A percentile compares a stretch with the other conserved stretches of the same genome.
These are phyloP conservation scores for Ogataea salicorniae DNA, from an alignment of 805 yeast species.

Conservation along the genomic window DNA sequence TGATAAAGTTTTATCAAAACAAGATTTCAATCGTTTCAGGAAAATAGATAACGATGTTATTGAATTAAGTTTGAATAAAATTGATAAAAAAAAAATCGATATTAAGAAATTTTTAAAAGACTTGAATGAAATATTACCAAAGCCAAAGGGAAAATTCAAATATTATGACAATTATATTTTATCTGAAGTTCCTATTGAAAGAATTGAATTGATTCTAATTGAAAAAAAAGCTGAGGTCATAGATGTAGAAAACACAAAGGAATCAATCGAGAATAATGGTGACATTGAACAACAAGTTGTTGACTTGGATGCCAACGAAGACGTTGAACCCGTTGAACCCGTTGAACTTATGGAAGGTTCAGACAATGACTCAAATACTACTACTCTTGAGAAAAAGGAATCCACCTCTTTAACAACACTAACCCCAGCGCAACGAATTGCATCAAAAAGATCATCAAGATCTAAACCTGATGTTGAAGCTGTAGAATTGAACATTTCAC, in stretches of 20 bases:
- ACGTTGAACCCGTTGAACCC: neutral
- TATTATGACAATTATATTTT: conserved; percentile 48
- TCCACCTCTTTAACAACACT: neutral
- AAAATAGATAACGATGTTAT: conserved; percentile 19
- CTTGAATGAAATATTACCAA: conserved; percentile 28
- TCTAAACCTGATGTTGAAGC: conserved; percentile 14
- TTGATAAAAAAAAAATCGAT: conserved; percentile 12
- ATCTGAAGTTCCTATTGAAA: conserved; percentile 44
- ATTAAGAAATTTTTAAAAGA: conserved; percentile 17
- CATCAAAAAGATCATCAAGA: conserved; percentile 16
- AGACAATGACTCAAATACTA: neutral
- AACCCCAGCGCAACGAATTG: conserved; percentile 17
- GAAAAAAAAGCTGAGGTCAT: conserved; percentile 5
- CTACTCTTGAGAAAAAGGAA: neutral
- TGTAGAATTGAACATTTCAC: conserved; percentile 9
- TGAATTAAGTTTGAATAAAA: conserved; percentile 13
- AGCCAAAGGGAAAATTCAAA: conserved; percentile 39
- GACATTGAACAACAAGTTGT: neutral
- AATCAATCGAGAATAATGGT: neutral
- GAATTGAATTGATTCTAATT: conserved; percentile 31
- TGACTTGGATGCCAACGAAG: neutral
- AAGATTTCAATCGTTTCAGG: conserved; percentile 19
- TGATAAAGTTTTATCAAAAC: neutral
- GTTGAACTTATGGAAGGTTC: neutral
- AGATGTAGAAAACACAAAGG: conserved; percentile 1